Base-by-base conservation (phyloP, 768 basidiomycete genomes). In the Lactarius tabidus region DNA sequence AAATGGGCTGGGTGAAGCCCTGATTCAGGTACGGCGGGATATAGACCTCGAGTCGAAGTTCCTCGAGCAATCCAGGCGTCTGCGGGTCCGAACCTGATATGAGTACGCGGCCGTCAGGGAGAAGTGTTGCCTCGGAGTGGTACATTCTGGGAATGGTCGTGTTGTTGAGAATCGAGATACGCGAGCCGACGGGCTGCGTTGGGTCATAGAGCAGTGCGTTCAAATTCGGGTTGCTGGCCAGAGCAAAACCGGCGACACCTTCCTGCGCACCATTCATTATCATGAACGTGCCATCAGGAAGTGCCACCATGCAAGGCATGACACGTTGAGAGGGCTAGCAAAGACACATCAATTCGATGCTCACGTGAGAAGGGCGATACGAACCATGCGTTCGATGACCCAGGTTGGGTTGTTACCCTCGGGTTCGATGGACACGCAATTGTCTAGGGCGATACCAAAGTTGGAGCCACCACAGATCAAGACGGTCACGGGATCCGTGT, bases 11-110 rank as follows among this genome's bases (percentile, higher is more conserved):
- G 4, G 67, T 73, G 66, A 81, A 75, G 14, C 89, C 89, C 67
- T 82, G 75, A 67, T 77, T 85, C 65, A 93, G 82, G 75, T 97
- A 98, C 18, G 90, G 91, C 6, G 95, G 96, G 70, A 90, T 82
- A 77, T 96, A 97, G 29, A 88, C 85, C 73, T 89, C 81, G 68
- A 82, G 82, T 14, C 93, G 83, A 75, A 91, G 88, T 72, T 95
- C 91, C 68, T 94, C 86, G 0, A 86, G 85, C 70, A 85, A 88
- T 38, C 77, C 79, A 61, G 67, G 60, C 17, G 85, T 85, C 72
- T 88, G 76, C 8, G 87, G 89, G 69, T 89, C 90, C 10, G 88
- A 90, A 0, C 90, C 91, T 12, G 90, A 89, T 43, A 93, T 79
- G 51, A 92, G 76, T 31, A 92, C 82, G 6, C 88, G 85, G 6